Base-by-base conservation (phyloP, 2,329 filamentous ascomycete species). In the Neodidymelliopsis sp. region DNA sequence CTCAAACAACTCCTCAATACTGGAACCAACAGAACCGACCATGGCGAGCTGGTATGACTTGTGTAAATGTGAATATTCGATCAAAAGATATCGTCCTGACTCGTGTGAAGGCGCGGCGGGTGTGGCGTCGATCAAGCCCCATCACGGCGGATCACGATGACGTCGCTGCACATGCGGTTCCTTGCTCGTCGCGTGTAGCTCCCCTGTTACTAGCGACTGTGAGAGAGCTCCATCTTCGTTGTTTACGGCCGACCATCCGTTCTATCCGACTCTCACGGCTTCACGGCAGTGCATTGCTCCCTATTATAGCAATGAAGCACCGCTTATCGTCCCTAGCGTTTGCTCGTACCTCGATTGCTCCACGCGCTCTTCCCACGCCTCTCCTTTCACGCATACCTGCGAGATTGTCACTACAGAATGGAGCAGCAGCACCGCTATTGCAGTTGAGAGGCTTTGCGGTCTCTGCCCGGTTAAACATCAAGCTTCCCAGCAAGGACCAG, bases 241-340 rank as follows among this genome's bases (percentile, higher is more conserved):
- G n/a, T 41, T 15, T 39, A 18, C 20, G 15, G 40, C 25, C 36
- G 42, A 30, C 29, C 4, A 43, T 38, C 47, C 57, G 54, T 39
- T 20, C 39, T 53, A 60, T 24, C 57, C 57, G 54, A 33, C 31
- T 52, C 12, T 15, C 8, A 34, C 49, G 49, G 34, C 43, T 54
- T 36, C 25, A 34, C 42, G 24, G 36, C 36, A 49, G 22, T 13
- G 15, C 35, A 16, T 41, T 34, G 15, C 19, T 31, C 25, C 31
- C 31, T 35, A 19, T 42, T 28, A 18, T 33, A 37, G 54, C 39
- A 15, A 72, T 72, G 69, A 71, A 61, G 56, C 65, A 68, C 38
- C 60, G 65, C 53, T 54, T 71, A 53, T 54, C 60, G 10, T 54
- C 61, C 34, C 43, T 66, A 40, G 47, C 53, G 27, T 54, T 67